Conservation (phyloP, 345 rosid genomes). For the Melaleuca alternifolia region DNA sequence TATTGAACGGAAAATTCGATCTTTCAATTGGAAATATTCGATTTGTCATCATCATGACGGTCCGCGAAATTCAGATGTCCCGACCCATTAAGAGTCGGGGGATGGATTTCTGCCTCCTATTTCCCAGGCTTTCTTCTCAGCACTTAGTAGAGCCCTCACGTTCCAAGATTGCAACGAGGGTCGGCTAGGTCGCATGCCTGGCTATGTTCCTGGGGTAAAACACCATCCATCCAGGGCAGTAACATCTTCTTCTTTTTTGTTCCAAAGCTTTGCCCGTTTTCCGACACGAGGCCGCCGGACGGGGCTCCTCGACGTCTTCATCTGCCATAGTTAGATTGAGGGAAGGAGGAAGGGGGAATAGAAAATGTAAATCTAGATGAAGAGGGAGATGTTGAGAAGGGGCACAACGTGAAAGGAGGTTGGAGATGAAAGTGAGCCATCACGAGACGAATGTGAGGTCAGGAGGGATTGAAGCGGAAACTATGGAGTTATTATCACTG, state of each 20-base stretch:
- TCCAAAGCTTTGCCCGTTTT: not conserved
- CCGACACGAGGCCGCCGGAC: not conserved
- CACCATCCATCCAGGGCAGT: too few relatives aligned
- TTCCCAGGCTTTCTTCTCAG: not conserved
- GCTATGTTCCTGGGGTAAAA: too few relatives aligned
- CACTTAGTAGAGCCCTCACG: not conserved
- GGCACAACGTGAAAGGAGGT: not conserved
- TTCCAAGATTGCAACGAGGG: too few relatives aligned
- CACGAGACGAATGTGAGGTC: not conserved
- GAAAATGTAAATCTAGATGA: not conserved
- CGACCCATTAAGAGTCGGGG: not conserved
- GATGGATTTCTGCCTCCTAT: not conserved
- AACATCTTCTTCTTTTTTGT: not conserved
- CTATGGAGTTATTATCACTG: too few relatives aligned
- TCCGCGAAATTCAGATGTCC: accelerated
- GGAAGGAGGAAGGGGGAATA: not conserved
- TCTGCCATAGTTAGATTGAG: not conserved
- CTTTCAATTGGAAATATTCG: not conserved
- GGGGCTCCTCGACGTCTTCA: not conserved
- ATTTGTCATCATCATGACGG: accelerated
- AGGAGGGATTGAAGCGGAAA: too few relatives aligned
- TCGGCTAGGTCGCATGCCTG: not conserved
- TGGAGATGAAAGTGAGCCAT: not conserved
- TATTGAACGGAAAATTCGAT: not conserved
- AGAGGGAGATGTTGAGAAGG: not conserved